A percentile compares a stretch with the other conserved stretches of the same genome.
These are phyloP conservation scores for Atractiella rhizophila DNA, from an alignment of 768 basidiomycete genomes.

Conservation along the genomic window DNA sequence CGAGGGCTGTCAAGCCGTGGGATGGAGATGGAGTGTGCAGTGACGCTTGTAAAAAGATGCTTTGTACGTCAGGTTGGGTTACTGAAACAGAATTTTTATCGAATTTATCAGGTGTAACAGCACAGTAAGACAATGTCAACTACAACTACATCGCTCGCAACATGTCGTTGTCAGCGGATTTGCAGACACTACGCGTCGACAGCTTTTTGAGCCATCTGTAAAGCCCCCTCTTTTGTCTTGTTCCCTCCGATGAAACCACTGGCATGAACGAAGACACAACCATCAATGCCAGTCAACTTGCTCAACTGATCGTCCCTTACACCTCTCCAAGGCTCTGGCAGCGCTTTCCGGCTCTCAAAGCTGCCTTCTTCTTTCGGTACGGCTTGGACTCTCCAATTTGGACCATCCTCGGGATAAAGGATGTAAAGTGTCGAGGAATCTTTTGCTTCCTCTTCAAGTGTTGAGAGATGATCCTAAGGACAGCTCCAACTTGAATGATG, in stretches of 20 bases:
- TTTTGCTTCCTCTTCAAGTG: slow-evolving; percentile 40
- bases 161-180: too few relatives aligned
- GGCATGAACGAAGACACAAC: slow-evolving; percentile 77
- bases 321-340: slow-evolving; percentile 85
- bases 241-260: slow-evolving; percentile 94
- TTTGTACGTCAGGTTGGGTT: too few relatives aligned
- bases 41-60: too few relatives aligned
- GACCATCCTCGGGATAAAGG: slow-evolving; percentile 61
- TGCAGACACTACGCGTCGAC: slow-evolving; percentile 27
- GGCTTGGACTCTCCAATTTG: slow-evolving; percentile 70
- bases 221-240: slow-evolving; percentile 64
- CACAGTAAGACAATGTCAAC: too few relatives aligned
- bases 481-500: background rate
- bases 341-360: slow-evolving; percentile 69
- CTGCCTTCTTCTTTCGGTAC: slow-evolving; percentile 56
- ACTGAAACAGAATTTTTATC: too few relatives aligned
- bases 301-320: slow-evolving; percentile 61
- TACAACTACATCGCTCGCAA: too few relatives aligned
- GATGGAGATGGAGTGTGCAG: too few relatives aligned
- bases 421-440: slow-evolving; percentile 47
- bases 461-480: slow-evolving; percentile 61
- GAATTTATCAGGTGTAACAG: too few relatives aligned
- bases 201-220: slow-evolving; percentile 49
- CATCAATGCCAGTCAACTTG: slow-evolving; percentile 44
- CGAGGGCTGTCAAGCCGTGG: too few relatives aligned